Conservation (phyloP, 225 moss, liverwort and hornwort genomes). For the Anthoceros angustus region DNA sequence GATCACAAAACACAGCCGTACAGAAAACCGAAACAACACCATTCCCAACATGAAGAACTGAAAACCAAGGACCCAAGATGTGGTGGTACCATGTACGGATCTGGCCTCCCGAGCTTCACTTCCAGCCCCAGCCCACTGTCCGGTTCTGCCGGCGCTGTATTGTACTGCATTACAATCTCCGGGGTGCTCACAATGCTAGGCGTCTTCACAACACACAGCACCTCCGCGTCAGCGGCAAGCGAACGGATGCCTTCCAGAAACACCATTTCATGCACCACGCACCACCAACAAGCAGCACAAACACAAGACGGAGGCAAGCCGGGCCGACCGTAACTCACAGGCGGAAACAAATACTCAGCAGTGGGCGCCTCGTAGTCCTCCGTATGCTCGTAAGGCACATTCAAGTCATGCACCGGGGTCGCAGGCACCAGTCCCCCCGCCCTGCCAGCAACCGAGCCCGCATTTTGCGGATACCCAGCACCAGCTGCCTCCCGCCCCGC, state of each 20-base stretch:
- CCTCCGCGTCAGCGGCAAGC: background rate
- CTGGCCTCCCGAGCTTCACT: conserved; percentile 55
- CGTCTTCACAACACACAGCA: conserved; percentile 20
- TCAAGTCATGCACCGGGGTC: conserved; percentile 68
- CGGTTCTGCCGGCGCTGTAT: conserved; percentile 30
- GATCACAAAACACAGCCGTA: background rate
- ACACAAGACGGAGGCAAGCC: background rate
- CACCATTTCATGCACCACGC: background rate
- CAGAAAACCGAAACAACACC: background rate
- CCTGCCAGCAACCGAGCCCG: conserved; percentile 19
- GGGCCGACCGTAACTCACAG: conserved; percentile 11
- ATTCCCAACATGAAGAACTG: background rate
- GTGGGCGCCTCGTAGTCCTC: conserved; percentile 61
- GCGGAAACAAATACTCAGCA: conserved; percentile 30
- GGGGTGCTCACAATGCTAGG: conserved; percentile 45
- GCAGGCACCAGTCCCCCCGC: conserved; percentile 16
- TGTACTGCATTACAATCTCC: conserved; percentile 75
- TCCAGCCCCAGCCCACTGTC: conserved; percentile 35
- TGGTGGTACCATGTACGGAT: conserved; percentile 53
- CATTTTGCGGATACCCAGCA: conserved; percentile 21
- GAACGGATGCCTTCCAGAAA: background rate
- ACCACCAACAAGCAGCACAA: background rate
- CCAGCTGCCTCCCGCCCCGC: conserved; percentile 3
- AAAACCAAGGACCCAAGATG: background rate
- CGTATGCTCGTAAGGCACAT: conserved; percentile 65